Base-by-base conservation (phyloP, 768 basidiomycete genomes). In the Boletellus emodensis region DNA sequence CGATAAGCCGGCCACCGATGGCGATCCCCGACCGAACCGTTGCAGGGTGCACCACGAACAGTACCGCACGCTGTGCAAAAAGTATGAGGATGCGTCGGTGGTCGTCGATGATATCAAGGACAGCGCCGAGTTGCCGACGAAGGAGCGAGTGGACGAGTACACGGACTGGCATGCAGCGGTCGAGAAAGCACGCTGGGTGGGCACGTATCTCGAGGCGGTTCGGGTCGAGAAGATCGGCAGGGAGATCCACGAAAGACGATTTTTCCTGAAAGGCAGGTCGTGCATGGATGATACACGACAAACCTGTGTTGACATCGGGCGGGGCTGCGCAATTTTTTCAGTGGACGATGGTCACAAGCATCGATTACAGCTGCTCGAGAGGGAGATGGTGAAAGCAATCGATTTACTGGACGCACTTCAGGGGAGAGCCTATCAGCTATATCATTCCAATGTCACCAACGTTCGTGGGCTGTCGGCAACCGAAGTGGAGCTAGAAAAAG, bases 141-240 rank as follows among this genome's bases (percentile, higher is more conserved):
- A 48, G 18, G 48, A 44, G 12, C 54, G 56, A n/a, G 52, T 69
- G 12, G 15, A 13, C 26, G 17, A 34, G 2, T 60, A 55, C 33
- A 33, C 39, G 0, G 57, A 61, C 42, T 51, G 58, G 47, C 32
- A 45, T 1, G 36, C 26, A 1, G 52, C 57, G 15, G 44, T 60
- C 9, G 49, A 64, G 22, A 62, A 66, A 33, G 54, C 51, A 2
- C 56, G 55, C 7, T 54, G 58, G 55, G 52, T 67, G 40, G 56
- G 55, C 30, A 38, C 50, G 26, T 72, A 71, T 44, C 49, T 70
- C 12, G 63, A 68, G 39, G 68, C 66, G 13, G 64, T 71, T 15
- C 58, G 69, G 3, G 58, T 61, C 0, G 71, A 72, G 44, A 61
- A 57, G 40, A 51, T 54, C 0, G 71, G 71, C 0, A 48, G 68